Evolutionary conservation across 2,329 filamentous ascomycete genomes (phyloP), one percentile per base, ranked within the genome.

Genomic region (Fusarium sp.): DNA sequence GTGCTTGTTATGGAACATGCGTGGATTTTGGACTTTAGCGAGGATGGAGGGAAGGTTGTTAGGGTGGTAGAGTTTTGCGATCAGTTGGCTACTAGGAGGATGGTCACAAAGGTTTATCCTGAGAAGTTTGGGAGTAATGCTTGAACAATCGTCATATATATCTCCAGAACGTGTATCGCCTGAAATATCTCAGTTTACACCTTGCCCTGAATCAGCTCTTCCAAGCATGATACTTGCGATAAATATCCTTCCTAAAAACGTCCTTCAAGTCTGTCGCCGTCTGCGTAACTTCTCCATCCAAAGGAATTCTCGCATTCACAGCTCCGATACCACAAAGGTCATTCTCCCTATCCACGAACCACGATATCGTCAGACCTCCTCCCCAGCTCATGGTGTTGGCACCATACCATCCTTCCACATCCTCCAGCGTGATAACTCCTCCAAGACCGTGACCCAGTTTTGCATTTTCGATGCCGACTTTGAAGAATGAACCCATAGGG

Each of bases 301-400:
- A 23, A 2, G 82, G 82, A 25, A 84, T n/a, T 16, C 69, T 42
- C 8, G 80, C 74, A 59, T 83, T 82, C 3, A 82, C 27, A 20
- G 82, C 82, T 2, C 77, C 79, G 4, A 84, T 55, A 16, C 80
- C 82, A 50, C 82, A 84, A 7, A 85, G 63, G 16, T 80, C 78
- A 64, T 83, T 84, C 75, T 82, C 81, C 2, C 82, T 82, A 69
- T 85, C 84, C 55, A 85, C 77, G 21, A 86, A 86, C 84, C 84
- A 86, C 4, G 78, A 51, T 23, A 84, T 68, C 1, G 82, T 84
- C 66, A 82, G 40, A 0, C 83, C 82, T 4, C 84, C 84, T 10
- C 82, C 83, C 83, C 83, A 85, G 5, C 77, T 80, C 57, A 85
- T 71, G 0, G 83, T 85, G 2, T 75, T 63, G 37, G 79, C 77